Conservation (phyloP, 2,329 filamentous ascomycete genomes). For the Pestalotiopsis sp. region DNA sequence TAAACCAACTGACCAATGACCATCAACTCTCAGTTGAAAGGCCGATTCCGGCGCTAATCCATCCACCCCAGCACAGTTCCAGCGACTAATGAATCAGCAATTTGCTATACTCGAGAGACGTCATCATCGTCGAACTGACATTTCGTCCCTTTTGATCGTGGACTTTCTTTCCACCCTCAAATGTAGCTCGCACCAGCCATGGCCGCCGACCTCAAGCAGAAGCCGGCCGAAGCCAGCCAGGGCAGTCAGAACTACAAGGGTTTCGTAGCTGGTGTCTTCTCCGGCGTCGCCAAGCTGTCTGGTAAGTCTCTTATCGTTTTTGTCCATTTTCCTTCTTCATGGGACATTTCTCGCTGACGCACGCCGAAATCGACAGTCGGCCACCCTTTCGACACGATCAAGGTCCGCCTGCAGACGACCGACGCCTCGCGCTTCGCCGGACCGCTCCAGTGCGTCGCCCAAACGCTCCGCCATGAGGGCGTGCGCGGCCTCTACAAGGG, state of each 20-base stretch:
- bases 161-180: slow-evolving; percentile 1
- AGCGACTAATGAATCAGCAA: neutral
- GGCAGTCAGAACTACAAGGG: slow-evolving; percentile 75
- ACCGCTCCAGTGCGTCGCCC: slow-evolving; percentile 80
- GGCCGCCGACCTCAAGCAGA: slow-evolving; percentile 39
- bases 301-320: too few relatives aligned
- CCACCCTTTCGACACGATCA: slow-evolving; percentile 91
- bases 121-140: neutral
- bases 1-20: neutral
- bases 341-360: too few relatives aligned
- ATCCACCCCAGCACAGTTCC: neutral
- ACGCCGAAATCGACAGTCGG: slow-evolving; percentile 49
- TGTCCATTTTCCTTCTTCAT: too few relatives aligned
- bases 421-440: slow-evolving; percentile 77
- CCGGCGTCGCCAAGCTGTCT: slow-evolving; percentile 85
- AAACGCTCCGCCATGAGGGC: slow-evolving; percentile 87
- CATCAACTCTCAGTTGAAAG: neutral
- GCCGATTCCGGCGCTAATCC: slow-evolving; percentile 10
- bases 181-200: slow-evolving; percentile 24
- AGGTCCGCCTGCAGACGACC: slow-evolving; percentile 92
- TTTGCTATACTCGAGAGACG: neutral
- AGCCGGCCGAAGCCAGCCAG: slow-evolving; percentile 25
- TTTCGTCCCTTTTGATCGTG: neutral
- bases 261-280: slow-evolving; percentile 97
- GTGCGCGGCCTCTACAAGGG: slow-evolving; percentile 90